Conservation (phyloP, 306 rosid species). For the Quercus parvula region DNA sequence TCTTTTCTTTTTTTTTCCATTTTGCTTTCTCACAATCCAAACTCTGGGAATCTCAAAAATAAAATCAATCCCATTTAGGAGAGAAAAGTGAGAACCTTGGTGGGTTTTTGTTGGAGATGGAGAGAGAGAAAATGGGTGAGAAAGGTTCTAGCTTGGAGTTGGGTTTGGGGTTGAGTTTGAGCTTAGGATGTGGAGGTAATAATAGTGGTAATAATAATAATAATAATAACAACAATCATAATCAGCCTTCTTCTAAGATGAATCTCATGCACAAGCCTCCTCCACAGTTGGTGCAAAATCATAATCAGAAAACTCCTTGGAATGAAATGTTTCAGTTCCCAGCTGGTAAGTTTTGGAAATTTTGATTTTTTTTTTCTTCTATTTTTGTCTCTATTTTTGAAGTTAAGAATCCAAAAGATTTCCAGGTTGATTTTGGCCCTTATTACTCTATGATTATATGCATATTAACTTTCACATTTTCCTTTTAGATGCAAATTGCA, state of each 20-base stretch:
- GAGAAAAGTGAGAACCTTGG: not conserved
- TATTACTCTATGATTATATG: not conserved
- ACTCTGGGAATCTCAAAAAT: not conserved
- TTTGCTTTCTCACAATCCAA: conserved; percentile 26
- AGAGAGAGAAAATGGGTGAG: conserved; percentile 41
- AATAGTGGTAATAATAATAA: too few relatives aligned
- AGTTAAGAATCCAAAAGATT: not conserved
- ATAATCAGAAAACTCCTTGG: conserved; percentile 35
- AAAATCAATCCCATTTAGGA: not conserved
- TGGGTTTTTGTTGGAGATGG: not conserved
- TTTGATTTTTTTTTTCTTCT: not conserved
- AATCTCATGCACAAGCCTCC: conserved; percentile 51
- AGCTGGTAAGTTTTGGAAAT: conserved; percentile 26
- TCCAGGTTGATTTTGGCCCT: not conserved
- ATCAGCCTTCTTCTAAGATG: conserved; percentile 20
- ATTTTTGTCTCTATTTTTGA: not conserved
- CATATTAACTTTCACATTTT: not conserved
- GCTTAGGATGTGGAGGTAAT: conserved; percentile 42
- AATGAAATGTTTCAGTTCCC: conserved; percentile 47
- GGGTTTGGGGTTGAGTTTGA: conserved; percentile 45
- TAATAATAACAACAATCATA: too few relatives aligned
- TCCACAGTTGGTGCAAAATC: conserved; percentile 32
- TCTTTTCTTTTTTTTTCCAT: conserved; percentile 13
- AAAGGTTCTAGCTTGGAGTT: conserved; percentile 43
- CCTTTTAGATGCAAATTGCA: not conserved